Conservation (phyloP, 106 monocot genomes). For the Acorus gramineus region DNA sequence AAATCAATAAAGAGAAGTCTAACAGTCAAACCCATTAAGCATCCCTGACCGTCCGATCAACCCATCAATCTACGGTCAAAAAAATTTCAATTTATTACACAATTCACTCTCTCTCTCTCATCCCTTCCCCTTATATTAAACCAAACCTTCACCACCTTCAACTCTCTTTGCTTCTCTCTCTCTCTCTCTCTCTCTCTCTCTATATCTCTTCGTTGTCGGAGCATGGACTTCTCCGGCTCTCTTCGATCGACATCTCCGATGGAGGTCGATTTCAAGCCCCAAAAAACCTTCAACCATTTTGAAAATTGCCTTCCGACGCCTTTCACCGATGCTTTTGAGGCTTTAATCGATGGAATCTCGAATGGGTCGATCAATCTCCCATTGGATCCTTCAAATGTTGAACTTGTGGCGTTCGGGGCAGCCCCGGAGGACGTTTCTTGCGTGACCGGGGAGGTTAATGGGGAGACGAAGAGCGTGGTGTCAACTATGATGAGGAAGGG, state of each 20-base stretch:
- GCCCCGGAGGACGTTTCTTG: too few species aligned
- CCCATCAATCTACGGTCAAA: neutral
- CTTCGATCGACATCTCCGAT: neutral
- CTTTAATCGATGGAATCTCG: too few species aligned
- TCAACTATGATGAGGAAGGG: slow-evolving; percentile 2
- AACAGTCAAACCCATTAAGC: slow-evolving; percentile 6
- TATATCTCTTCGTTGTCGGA: neutral
- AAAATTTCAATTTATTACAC: too few species aligned
- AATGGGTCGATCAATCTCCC: too few species aligned
- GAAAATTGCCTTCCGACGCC: too few species aligned
- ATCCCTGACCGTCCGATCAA: neutral
- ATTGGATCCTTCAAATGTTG: too few species aligned
- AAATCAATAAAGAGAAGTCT: neutral
- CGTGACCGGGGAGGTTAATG: neutral
- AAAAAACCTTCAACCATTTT: neutral
- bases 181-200: neutral
- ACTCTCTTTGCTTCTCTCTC: slow-evolving; percentile 1
- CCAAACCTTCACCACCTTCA: neutral
- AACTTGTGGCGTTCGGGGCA: too few species aligned
- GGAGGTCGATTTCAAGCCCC: neutral
- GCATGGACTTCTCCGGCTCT: slow-evolving; percentile 8
- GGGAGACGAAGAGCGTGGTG: slow-evolving; percentile 1
- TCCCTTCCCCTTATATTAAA: neutral
- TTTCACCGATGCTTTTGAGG: too few species aligned
- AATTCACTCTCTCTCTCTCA: too few species aligned